A percentile compares a stretch with the other conserved stretches of the same genome.
phyloP scores from a whole-genome alignment of 2,329 filamentous ascomycete genomes.

The Calycina herbarum region DNA sequence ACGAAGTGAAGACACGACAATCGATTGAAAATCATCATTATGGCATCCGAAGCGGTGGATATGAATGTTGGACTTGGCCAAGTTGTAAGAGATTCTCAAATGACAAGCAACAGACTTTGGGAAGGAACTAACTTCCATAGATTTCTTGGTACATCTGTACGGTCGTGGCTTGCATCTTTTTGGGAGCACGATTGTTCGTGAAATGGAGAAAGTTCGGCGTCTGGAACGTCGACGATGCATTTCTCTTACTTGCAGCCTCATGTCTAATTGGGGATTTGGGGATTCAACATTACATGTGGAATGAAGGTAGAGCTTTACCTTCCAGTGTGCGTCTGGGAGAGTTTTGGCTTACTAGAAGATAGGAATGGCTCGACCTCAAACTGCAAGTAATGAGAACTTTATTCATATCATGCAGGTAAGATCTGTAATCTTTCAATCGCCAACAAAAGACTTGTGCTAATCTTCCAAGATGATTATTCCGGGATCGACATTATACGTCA shows the following conservation, averaged over 20 bases:
- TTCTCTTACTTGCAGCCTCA: slow-evolving; percentile 35
- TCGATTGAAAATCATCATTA: not conserved
- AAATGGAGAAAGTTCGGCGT: slow-evolving; percentile 35
- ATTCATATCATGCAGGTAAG: slow-evolving; percentile 15
- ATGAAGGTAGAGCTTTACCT: slow-evolving; percentile 29
- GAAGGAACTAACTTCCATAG: slow-evolving; percentile 3
- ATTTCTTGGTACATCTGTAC: slow-evolving; percentile 24
- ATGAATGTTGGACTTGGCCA: not conserved
- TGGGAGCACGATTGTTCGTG: slow-evolving; percentile 34
- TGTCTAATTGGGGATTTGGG: slow-evolving; percentile 38
- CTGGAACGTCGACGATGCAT: slow-evolving; percentile 37
- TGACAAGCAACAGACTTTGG: not conserved
- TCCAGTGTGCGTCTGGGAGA: slow-evolving; percentile 23
- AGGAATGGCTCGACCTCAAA: not conserved
- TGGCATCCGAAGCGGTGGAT: not conserved
- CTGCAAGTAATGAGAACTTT: slow-evolving; percentile 8
- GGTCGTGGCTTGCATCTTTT: slow-evolving; percentile 31
- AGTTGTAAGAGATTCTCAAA: not conserved
- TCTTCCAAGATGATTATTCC: slow-evolving; percentile 41
- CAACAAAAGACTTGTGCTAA: not conserved
- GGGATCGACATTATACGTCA: slow-evolving; percentile 43
- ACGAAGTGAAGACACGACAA: not conserved
- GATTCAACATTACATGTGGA: slow-evolving; percentile 40
- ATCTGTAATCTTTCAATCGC: not conserved
- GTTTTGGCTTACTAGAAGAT: not conserved